Conservation (phyloP, 305 asterid genomes). For the Solanum chacoense region DNA sequence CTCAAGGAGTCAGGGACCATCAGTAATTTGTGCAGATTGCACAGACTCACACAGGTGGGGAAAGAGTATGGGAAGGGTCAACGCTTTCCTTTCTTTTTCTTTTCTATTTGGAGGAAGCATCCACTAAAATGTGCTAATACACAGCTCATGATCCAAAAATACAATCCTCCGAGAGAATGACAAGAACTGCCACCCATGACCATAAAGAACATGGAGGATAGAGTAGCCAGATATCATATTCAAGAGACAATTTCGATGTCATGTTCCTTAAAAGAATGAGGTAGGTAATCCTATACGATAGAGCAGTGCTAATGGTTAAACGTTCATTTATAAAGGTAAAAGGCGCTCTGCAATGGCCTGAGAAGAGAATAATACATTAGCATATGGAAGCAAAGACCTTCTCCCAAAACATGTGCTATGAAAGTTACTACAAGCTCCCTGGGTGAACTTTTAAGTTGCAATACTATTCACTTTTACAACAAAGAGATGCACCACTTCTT, state of each 20-base stretch:
- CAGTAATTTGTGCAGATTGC: neutral
- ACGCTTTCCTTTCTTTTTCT: neutral
- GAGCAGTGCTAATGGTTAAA: neutral
- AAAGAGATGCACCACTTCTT: neutral
- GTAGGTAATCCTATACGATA: neutral
- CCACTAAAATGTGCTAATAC: neutral
- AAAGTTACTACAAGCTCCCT: neutral
- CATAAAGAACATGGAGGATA: neutral
- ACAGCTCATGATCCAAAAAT: neutral
- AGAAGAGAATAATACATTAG: neutral
- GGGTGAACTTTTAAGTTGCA: neutral
- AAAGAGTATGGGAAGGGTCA: neutral
- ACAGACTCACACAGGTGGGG: neutral
- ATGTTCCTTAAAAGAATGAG: neutral
- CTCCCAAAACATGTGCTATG: neutral
- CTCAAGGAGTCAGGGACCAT: neutral
- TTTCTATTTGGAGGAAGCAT: neutral
- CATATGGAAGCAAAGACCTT: neutral
- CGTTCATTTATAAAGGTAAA: neutral
- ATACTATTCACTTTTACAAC: neutral
- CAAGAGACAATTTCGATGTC: neutral
- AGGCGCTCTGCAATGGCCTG: neutral
- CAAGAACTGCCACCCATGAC: neutral
- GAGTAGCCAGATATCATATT: neutral
- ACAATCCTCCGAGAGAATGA: neutral